Evolutionary conservation across 2,329 filamentous ascomycete species (phyloP).

Genomic region (Fusarium stilboides): DNA sequence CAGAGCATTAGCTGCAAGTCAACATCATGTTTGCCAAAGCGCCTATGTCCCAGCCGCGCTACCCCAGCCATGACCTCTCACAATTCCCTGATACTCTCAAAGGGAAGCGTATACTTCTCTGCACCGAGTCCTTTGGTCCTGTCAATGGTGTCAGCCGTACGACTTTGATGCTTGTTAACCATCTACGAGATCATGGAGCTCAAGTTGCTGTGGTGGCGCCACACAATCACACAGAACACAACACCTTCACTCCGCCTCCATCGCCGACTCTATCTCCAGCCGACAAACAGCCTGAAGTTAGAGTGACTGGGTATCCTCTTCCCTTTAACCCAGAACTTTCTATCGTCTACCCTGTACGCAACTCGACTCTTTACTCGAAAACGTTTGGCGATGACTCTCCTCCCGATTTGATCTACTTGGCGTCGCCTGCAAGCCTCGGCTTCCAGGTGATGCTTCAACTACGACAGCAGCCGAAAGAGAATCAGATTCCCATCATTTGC

Average conservation of each 20-base stretch:
- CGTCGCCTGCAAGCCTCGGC: conserved; percentile 77
- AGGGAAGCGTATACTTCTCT: conserved; percentile 75
- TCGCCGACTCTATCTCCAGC: conserved; percentile 53
- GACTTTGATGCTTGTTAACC: conserved; percentile 78
- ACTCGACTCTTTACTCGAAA: conserved; percentile 71
- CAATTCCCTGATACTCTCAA: conserved; percentile 65
- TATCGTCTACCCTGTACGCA: conserved; percentile 77
- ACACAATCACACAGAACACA: conserved; percentile 67
- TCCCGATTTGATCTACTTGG: conserved; percentile 79
- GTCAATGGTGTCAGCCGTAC: conserved; percentile 82
- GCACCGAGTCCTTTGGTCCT: conserved; percentile 80
- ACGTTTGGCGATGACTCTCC: conserved; percentile 67
- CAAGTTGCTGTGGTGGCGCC: conserved; percentile 78
- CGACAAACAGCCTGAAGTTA: conserved; percentile 64
- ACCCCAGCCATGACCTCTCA: conserved; percentile 58
- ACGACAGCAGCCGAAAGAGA: conserved; percentile 68
- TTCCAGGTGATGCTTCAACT: conserved; percentile 81
- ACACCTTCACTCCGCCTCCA: conserved; percentile 66
- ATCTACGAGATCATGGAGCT: conserved; percentile 74
- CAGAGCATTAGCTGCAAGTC: conserved; percentile 16
- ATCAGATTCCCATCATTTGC: conserved; percentile 73
- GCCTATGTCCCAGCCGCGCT: conserved; percentile 14
- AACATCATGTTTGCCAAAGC: conserved; percentile 36
- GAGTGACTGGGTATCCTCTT: conserved; percentile 75
- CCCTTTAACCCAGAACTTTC: conserved; percentile 81